Percentiles rank a stretch among this genome's conserved stretches.
Conservation (phyloP, 306 rosid genomes). For the Fagus sylvatica region DNA sequence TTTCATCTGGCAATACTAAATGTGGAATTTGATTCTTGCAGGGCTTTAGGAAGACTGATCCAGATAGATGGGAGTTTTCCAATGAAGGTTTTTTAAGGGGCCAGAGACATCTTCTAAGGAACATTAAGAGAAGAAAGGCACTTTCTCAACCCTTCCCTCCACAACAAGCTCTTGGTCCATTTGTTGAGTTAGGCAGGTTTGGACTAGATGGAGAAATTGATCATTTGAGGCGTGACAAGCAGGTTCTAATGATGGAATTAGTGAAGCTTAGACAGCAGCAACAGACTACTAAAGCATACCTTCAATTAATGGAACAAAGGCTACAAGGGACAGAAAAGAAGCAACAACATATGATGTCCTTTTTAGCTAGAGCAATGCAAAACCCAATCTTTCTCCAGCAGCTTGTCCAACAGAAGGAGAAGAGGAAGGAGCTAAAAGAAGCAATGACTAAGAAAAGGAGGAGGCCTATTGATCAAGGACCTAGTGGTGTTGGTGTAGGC, state of each 20-base stretch:
- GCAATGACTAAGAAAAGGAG: constrained; percentile 72
- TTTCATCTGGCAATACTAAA: not conserved
- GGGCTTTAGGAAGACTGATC: constrained; percentile 87
- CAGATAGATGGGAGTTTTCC: constrained; percentile 86
- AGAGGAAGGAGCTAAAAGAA: constrained; percentile 56
- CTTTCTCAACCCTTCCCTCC: constrained; percentile 47
- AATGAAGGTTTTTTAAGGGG: constrained; percentile 73
- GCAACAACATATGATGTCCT: constrained; percentile 84
- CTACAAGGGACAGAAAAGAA: constrained; percentile 61
- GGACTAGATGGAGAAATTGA: constrained; percentile 61
- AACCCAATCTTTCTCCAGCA: constrained; percentile 68
- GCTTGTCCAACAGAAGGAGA: constrained; percentile 59
- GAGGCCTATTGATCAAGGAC: constrained; percentile 62
- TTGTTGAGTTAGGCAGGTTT: constrained; percentile 49
- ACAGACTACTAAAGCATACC: constrained; percentile 51
- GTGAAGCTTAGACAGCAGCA: constrained; percentile 78
- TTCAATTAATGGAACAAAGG: constrained; percentile 72
- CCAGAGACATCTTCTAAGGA: constrained; percentile 62
- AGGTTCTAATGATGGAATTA: constrained; percentile 61
- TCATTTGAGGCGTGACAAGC: constrained; percentile 57
- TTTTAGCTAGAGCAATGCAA: constrained; percentile 78
- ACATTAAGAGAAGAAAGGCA: constrained; percentile 62
- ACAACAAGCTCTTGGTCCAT: constrained; percentile 44
- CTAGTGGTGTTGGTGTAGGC: constrained; percentile 16
- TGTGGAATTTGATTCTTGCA: constrained; percentile 35